phyloP scores from a whole-genome alignment of 306 rosid genomes.

The Mucuna pruriens region DNA sequence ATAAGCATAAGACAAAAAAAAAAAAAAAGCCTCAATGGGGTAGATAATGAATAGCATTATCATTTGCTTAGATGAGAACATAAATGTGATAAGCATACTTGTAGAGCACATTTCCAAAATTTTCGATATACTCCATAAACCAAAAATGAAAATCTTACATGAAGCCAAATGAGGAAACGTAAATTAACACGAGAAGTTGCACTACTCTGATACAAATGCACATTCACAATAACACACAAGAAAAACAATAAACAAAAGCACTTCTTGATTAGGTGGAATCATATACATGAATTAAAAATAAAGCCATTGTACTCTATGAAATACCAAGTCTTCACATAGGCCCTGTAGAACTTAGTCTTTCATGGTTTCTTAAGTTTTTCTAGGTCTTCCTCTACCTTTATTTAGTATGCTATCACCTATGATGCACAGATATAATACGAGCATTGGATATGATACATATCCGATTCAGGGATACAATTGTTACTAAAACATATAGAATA shows the following conservation, averaged over 20 bases:
- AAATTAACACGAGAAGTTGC: neutral
- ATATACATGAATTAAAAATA: neutral
- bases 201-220: neutral
- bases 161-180: neutral
- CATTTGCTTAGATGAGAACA: conserved; percentile 18
- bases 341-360: too few species aligned
- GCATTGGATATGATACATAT: too few species aligned
- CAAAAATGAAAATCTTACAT: neutral
- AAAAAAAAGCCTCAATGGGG: neutral
- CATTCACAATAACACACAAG: neutral
- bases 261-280: neutral
- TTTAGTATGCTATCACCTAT: too few species aligned
- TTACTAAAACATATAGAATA: too few species aligned
- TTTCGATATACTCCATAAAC: conserved; percentile 3
- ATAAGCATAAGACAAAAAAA: neutral
- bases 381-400: too few species aligned
- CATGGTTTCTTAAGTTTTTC: too few species aligned
- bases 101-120: neutral
- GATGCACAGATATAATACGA: too few species aligned
- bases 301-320: neutral
- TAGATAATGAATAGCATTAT: conserved; percentile 21
- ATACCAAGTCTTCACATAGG: too few species aligned
- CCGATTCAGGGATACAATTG: too few species aligned
- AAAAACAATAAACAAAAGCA: neutral
- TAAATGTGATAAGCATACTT: neutral